phyloP scores from a whole-genome alignment of 441 rosid genomes.

The Eruca vesicaria region DNA sequence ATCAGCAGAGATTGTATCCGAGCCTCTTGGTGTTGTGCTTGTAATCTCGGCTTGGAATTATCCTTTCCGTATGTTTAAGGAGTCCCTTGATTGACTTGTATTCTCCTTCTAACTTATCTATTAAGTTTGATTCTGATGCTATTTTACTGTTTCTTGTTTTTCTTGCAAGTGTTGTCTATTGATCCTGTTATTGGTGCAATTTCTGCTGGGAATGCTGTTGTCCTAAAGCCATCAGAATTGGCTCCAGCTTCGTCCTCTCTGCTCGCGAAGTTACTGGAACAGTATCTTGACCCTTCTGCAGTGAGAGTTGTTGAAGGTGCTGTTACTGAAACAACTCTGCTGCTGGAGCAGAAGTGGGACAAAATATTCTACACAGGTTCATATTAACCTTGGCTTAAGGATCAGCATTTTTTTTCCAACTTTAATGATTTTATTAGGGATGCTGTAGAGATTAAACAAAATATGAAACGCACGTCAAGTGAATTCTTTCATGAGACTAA shows the following conservation, averaged over 20 bases:
- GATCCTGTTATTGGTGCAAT: slow-evolving; percentile 76
- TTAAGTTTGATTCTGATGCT: slow-evolving; percentile 4
- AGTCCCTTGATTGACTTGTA: not conserved
- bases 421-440: not conserved
- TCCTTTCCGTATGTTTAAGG: slow-evolving; percentile 55
- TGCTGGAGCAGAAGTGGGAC: slow-evolving; percentile 70
- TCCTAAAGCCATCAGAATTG: slow-evolving; percentile 68
- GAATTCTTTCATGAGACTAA: not conserved
- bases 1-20: slow-evolving; percentile 75
- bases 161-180: slow-evolving; percentile 54
- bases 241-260: slow-evolving; percentile 62
- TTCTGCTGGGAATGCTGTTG: slow-evolving; percentile 74
- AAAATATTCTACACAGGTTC: slow-evolving; percentile 74
- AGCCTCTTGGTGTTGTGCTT: slow-evolving; percentile 81
- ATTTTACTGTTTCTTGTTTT: not conserved
- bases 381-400: not conserved
- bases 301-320: slow-evolving; percentile 62
- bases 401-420: not conserved
- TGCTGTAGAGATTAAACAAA: no score
- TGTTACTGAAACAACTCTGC: slow-evolving; percentile 52
- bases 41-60: slow-evolving; percentile 87
- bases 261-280: slow-evolving; percentile 43
- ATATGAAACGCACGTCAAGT: not conserved
- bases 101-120: not conserved
- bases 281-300: slow-evolving; percentile 47